Base-by-base conservation (phyloP, 192 early-diverging fungal species). In the Dispira parvispora region DNA sequence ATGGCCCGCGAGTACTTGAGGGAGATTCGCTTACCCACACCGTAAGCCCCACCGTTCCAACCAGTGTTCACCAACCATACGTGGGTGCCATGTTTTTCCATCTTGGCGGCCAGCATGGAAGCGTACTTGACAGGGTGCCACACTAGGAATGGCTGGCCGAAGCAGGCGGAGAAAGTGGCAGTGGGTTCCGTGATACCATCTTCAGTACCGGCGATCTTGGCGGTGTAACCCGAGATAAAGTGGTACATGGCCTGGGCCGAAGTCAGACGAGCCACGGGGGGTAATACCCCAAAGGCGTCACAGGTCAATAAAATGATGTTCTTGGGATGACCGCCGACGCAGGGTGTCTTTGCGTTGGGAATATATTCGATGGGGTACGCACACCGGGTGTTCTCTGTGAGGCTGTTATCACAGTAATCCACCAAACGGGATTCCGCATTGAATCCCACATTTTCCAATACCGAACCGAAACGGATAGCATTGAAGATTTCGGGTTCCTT, bases 401-500 rank as follows among this genome's bases (percentile, higher is more conserved):
- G 68, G 32, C 76, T 75, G 52, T 68, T 67, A 76, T 92, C 89
- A 11, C 76, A 71, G 76, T 88, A 94, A 68, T 94, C 90, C 50
- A 94, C 91, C 10, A 72, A 57, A 52, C 83, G 79, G 44, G 88
- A 81, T 62, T 78, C 69, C 52, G 77, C 70, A 74, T 91, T 82
- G 72, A 84, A 88, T 52, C 91, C 82, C 69, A 95, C 91, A 71
- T 95, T 98, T 76, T 95, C 92, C 32, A 98, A 79, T 23, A 98
- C 86, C 38, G 89, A 84, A 57, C 92, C 91, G 72, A 90, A 95
- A 44, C 83, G 82, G 70, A 98, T 96, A 46, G 95, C 95, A 63
- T 84, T 83, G 77, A 90, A 98, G 78, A 98, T 98, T 75, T 96
- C 95, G 63, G 95, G 95, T 71, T 98, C 95, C 83, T 96, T 98